Percentiles rank a stretch among this genome's conserved stretches.
Conservation (phyloP, 2,329 filamentous ascomycete species). For the Neurospora crassa region DNA sequence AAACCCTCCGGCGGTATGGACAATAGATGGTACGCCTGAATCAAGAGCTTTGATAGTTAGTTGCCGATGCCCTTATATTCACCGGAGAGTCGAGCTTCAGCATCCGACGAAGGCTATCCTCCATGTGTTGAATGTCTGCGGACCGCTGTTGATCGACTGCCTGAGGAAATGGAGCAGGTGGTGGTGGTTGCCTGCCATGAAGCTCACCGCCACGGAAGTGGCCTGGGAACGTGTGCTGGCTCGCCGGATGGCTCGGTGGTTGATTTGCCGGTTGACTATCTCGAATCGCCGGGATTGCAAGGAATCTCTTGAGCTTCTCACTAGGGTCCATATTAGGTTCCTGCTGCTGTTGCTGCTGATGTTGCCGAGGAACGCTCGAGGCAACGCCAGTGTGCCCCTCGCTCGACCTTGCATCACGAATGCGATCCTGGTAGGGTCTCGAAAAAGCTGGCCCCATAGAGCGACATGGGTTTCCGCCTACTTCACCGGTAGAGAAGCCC, state of each 20-base stretch:
- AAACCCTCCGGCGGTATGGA: neutral
- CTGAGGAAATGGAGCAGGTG: neutral
- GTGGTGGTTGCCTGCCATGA: neutral
- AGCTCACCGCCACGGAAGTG: neutral
- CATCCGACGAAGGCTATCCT: constrained; percentile 43
- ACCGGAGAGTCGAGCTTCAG: constrained; percentile 30
- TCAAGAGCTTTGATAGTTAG: constrained; percentile 12
- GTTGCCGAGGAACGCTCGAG: constrained; percentile 10
- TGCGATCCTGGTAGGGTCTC: constrained; percentile 53
- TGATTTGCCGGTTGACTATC: constrained; percentile 1
- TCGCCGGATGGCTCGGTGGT: neutral
- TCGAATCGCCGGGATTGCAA: constrained; percentile 19
- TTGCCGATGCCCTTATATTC: constrained; percentile 4
- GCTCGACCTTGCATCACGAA: constrained; percentile 40
- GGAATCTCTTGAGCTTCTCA: constrained; percentile 49
- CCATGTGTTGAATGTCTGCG: constrained; percentile 38
- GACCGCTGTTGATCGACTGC: constrained; percentile 15
- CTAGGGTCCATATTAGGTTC: constrained; percentile 27
- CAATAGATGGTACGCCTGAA: neutral
- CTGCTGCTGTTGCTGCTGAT: constrained; percentile 16
- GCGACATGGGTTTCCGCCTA: constrained; percentile 48
- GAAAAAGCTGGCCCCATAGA: constrained; percentile 59
- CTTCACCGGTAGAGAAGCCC: constrained; percentile 58
- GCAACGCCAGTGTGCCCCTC: constrained; percentile 8
- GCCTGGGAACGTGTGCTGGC: neutral